Conservation (phyloP, 164 flowering plant genomes). For the Chimonanthus salicifolius region DNA sequence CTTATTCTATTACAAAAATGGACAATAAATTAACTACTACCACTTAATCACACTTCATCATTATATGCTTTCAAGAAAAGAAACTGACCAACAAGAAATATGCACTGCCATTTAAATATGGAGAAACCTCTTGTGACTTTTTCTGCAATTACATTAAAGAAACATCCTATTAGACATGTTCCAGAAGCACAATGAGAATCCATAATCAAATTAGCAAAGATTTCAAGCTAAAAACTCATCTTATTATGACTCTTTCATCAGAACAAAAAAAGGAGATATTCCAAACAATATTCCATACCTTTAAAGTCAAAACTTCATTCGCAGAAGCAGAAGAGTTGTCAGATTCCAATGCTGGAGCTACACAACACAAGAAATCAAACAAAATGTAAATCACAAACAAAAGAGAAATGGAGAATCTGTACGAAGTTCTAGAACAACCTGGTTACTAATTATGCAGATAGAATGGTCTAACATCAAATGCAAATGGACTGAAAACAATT, state of each 20-base stretch:
- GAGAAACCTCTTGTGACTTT: conserved; percentile 60
- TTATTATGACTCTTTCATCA: neutral
- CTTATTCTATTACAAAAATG: neutral
- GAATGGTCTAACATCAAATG: neutral
- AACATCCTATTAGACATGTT: conserved; percentile 13
- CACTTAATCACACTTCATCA: too few species aligned
- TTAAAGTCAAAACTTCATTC: conserved; percentile 48
- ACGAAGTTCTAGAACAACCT: neutral
- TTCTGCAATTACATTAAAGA: conserved; percentile 48
- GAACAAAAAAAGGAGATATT: neutral
- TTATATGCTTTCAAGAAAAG: neutral
- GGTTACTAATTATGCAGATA: neutral
- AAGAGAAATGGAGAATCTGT: too few species aligned
- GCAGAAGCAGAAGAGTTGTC: conserved; percentile 29
- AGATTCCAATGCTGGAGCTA: conserved; percentile 45
- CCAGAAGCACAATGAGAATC: neutral
- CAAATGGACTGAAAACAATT: neutral
- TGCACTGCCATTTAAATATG: conserved; percentile 61
- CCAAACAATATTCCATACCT: conserved; percentile 34
- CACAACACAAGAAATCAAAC: conserved; percentile 4
- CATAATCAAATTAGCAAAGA: neutral
- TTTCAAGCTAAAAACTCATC: neutral
- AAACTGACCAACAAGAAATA: conserved; percentile 93
- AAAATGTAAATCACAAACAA: neutral
- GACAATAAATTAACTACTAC: neutral